Percentiles rank a stretch among this genome's conserved stretches.
phyloP scores from a whole-genome alignment of 768 basidiomycete species.

The Favolaschia claudopus region DNA sequence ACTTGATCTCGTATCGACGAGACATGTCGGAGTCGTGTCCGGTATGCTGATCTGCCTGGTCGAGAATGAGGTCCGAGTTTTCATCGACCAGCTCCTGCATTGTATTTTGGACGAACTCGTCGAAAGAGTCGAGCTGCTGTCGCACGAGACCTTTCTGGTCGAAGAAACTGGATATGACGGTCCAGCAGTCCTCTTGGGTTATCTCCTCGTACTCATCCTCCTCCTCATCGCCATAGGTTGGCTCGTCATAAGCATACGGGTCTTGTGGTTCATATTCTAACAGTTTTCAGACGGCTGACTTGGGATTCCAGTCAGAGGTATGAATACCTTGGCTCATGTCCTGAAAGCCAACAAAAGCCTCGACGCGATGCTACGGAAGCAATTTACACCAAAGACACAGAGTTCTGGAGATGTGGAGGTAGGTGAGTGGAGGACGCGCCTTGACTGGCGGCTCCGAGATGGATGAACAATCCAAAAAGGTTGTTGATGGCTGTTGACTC shows the following conservation, averaged over 20 bases:
- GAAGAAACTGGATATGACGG: slow-evolving; percentile 96
- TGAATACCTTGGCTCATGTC: slow-evolving; percentile 63
- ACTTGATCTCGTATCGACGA: slow-evolving; percentile 95
- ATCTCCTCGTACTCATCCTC: slow-evolving; percentile 73
- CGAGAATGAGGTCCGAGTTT: slow-evolving; percentile 92
- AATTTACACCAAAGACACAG: too few relatives aligned
- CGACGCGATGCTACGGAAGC: slow-evolving; percentile 17
- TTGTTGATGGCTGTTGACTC: background rate
- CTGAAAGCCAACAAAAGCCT: slow-evolving; percentile 30
- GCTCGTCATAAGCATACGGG: slow-evolving; percentile 66
- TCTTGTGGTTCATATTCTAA: slow-evolving; percentile 59
- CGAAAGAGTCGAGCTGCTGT: slow-evolving; percentile 97
- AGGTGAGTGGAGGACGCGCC: slow-evolving; percentile 13
- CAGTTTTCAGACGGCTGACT: slow-evolving; percentile 42
- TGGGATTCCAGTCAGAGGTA: slow-evolving; percentile 31
- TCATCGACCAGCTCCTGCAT: slow-evolving; percentile 99
- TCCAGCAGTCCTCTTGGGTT: slow-evolving; percentile 94
- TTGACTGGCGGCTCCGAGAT: background rate
- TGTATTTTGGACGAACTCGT: slow-evolving; percentile 98
- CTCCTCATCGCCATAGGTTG: slow-evolving; percentile 63
- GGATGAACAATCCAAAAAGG: slow-evolving; percentile 20
- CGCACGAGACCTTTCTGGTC: slow-evolving; percentile 96
- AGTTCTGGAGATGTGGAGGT: too few relatives aligned
- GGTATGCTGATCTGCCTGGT: slow-evolving; percentile 96
- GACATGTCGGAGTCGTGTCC: slow-evolving; percentile 83